A percentile compares a stretch with the other conserved stretches of the same genome.
Evolutionary conservation across 345 rosid genomes (phyloP).

Genomic region (Eucalyptus polyanthemos): DNA sequence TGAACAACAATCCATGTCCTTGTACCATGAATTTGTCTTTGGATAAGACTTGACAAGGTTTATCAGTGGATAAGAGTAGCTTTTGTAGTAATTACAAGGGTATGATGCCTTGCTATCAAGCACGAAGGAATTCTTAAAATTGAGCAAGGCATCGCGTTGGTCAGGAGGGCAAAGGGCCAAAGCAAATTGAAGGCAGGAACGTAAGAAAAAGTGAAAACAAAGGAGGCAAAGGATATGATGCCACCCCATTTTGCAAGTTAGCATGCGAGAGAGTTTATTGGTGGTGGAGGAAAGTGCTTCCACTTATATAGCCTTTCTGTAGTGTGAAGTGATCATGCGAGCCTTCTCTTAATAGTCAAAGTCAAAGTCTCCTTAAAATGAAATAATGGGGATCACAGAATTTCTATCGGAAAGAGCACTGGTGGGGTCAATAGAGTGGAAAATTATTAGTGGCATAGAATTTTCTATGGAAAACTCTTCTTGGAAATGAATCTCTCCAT

Average conservation of each 20-base stretch:
- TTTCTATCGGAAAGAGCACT: accelerated
- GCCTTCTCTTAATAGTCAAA: neutral
- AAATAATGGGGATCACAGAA: accelerated
- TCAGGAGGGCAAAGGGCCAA: neutral
- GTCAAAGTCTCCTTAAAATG: neutral
- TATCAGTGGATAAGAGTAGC: no score
- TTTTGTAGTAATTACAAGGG: accelerated
- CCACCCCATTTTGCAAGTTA: neutral
- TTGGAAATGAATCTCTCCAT: no score
- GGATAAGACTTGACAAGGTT: neutral
- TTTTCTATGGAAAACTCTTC: no score
- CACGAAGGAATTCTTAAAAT: neutral
- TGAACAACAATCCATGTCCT: neutral
- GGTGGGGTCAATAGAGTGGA: neutral
- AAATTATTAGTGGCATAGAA: no score
- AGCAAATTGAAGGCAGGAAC: no score
- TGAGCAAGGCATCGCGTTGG: neutral
- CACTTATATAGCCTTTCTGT: neutral
- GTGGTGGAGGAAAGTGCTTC: neutral
- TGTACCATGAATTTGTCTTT: neutral
- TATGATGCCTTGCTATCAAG: accelerated
- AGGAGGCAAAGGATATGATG: neutral
- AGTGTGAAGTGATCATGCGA: neutral
- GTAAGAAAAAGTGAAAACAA: no score
- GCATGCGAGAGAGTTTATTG: neutral